Evolutionary conservation across 306 rosid species (phyloP), one percentile per base, ranked within the genome.

Genomic region (Parietaria judaica): DNA sequence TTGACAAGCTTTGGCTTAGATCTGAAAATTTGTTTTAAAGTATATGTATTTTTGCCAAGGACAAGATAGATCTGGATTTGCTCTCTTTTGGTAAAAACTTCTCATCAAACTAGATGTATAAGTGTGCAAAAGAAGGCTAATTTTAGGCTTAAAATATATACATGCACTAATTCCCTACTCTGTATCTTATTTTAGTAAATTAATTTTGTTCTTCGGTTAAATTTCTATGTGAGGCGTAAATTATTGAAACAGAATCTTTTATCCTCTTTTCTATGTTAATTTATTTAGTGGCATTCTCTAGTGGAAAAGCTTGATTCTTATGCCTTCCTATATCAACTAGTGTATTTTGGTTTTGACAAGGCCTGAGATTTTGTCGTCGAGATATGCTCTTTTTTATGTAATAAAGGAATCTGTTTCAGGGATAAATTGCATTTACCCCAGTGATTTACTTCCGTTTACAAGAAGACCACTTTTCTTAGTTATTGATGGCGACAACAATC

Each of bases 381-480:
- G 15, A 16, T 36, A 51, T 14, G 17, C 50, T 50, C 14, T 35
- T n/a, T 10, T 72, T 61, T 48, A n/a, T n/a, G n/a, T 10, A 44
- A 41, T 8, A 1, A 60, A 53, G 49, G 45, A 60, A 66, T 16
- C 43, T 49, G 23, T 71, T 83, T 80, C 95, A 92, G 98, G 98
- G 52, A 45, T 82, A 70, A 92, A 77, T 70, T 86, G 83, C 78
- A 72, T 92, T 62, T 86, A 84, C 72, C 96, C 96, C 13, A 71
- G 86, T 59, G 98, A 92, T 77, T 70, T 92, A 52, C 63, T 86
- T 66, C 95, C 98, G 9, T 92, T 92, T 75, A 92, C 98, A 51
- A 84, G 98, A 82, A 88, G 92, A 55, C 98, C 96, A 47, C 85
- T 88, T 71, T 78, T 88, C 73, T 67, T 92, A 70, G 80, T 92